These are phyloP conservation scores for Pterocarpus macrocarpus DNA, from an alignment of 306 rosid species.

Conservation along the genomic window DNA sequence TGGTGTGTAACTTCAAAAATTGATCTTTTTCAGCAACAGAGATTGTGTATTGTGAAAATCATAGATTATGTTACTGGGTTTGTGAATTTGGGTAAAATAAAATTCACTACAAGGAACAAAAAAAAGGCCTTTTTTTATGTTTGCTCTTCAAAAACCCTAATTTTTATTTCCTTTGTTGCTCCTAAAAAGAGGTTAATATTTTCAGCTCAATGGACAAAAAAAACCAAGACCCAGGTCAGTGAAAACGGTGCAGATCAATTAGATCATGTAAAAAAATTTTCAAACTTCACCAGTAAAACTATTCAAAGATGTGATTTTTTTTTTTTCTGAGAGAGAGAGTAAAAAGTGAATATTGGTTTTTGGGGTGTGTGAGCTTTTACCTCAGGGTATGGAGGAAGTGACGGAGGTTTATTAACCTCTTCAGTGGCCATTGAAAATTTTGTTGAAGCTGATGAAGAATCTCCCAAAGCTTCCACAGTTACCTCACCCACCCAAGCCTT, in stretches of 20 bases:
- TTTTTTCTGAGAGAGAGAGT: background rate
- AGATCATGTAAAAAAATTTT: background rate
- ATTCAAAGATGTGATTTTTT: background rate
- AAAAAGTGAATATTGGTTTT: background rate
- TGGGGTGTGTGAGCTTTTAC: constrained; percentile 42
- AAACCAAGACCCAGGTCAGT: background rate
- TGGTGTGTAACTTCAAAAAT: background rate
- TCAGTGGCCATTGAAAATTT: constrained; percentile 70
- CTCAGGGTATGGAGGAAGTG: constrained; percentile 92
- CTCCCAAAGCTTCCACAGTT: constrained; percentile 15
- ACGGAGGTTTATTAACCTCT: constrained; percentile 68
- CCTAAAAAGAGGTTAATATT: background rate
- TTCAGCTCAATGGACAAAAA: background rate
- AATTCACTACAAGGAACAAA: constrained; percentile 1
- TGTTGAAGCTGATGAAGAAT: constrained; percentile 43
- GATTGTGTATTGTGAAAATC: background rate
- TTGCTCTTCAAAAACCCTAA: background rate
- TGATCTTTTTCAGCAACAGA: background rate
- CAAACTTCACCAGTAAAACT: background rate
- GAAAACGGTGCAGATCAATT: constrained; percentile 2
- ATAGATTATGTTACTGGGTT: background rate
- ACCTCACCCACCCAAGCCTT: background rate
- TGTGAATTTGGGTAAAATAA: background rate
- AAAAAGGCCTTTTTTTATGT: background rate
- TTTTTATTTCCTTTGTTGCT: background rate